These are phyloP conservation scores for Nakazawaea ishiwadae DNA, from an alignment of 805 yeast genomes.

Conservation along the genomic window DNA sequence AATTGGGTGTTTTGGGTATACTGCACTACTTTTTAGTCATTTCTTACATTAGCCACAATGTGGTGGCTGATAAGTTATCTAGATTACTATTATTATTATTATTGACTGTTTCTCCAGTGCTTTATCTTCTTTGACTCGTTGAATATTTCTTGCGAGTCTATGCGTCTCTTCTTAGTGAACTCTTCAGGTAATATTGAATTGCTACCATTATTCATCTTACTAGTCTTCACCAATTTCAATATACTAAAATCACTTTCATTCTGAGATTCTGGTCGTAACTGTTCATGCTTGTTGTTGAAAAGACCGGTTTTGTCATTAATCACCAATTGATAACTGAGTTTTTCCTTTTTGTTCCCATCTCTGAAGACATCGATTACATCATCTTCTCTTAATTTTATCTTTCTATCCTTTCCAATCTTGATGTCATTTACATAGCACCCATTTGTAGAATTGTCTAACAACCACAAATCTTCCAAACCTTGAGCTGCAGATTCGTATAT, in stretches of 20 bases:
- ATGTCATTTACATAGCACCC: conserved; percentile 66
- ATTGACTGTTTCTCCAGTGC: conserved; percentile 8
- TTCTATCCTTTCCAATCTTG: conserved; percentile 57
- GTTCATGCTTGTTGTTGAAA: conserved; percentile 29
- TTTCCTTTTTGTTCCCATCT: conserved; percentile 50
- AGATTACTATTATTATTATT: background rate
- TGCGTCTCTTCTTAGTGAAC: conserved; percentile 2
- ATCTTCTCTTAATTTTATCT: conserved; percentile 55
- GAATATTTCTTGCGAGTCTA: background rate
- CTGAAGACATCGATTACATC: conserved; percentile 64
- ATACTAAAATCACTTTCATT: conserved; percentile 10
- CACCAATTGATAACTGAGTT: conserved; percentile 47
- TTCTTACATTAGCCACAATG: background rate
- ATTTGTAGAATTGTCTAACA: conserved; percentile 75
- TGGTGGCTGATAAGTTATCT: too few species aligned
- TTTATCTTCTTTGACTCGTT: conserved; percentile 4
- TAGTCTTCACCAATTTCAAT: conserved; percentile 4
- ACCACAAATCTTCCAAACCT: conserved; percentile 72
- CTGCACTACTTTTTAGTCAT: background rate
- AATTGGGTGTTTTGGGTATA: too few species aligned
- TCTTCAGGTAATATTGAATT: background rate
- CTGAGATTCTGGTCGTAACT: background rate
- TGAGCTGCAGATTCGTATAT: conserved; percentile 69
- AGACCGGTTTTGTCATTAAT: conserved; percentile 62
- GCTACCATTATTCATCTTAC: conserved; percentile 1